A percentile compares a stretch with the other conserved stretches of the same genome.
Conservation (phyloP, 257 asterid species). For the Solanum acaule region DNA sequence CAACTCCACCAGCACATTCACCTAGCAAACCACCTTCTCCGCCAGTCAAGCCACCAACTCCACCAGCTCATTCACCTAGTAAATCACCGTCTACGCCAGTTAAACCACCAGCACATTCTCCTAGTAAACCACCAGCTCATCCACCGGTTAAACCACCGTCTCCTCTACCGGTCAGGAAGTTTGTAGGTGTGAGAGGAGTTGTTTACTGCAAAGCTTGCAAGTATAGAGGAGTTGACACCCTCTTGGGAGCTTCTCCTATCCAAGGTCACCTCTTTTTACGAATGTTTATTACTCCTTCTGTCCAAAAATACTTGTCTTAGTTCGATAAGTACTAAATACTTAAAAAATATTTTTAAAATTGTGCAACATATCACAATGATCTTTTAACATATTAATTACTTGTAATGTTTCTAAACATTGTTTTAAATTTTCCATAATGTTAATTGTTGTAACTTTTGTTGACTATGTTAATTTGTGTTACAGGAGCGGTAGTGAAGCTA, state of each 20-base stretch:
- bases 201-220: slow-evolving; percentile 70
- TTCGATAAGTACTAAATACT: too few relatives aligned
- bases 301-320: too few relatives aligned
- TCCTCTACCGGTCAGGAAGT: slow-evolving; percentile 9
- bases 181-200: slow-evolving; percentile 42
- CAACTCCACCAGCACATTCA: background rate
- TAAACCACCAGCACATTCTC: slow-evolving; percentile 1
- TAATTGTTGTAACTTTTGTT: too few relatives aligned
- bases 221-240: slow-evolving; percentile 36
- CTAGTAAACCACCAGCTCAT: background rate
- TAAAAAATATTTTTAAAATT: too few relatives aligned
- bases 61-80: background rate
- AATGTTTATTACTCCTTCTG: too few relatives aligned
- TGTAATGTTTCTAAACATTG: background rate
- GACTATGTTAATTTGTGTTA: background rate
- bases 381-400: too few relatives aligned
- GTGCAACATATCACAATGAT: background rate
- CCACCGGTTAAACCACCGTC: background rate
- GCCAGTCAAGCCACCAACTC: background rate
- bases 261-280: background rate
- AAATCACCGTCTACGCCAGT: background rate
- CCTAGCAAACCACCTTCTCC: background rate
- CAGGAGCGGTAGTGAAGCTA: slow-evolving; percentile 56
- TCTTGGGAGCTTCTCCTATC: slow-evolving; percentile 37
- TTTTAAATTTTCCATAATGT: background rate